These are phyloP conservation scores for Pisolithus tinctorius DNA, from an alignment of 768 basidiomycete genomes.

Conservation along the genomic window DNA sequence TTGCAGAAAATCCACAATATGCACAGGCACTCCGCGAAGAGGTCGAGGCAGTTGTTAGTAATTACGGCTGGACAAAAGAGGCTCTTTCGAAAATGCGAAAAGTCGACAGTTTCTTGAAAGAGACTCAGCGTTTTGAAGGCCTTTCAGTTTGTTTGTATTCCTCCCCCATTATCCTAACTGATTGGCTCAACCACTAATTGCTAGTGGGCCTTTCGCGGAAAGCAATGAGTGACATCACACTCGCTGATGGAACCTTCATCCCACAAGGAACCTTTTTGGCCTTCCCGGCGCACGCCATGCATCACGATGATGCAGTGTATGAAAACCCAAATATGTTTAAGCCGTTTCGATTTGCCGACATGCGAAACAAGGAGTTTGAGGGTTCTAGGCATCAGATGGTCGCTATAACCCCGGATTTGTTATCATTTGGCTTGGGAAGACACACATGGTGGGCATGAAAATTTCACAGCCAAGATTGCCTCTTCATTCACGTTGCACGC, in stretches of 20 bases:
- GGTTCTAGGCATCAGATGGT: conserved; percentile 29
- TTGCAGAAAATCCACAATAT: conserved; percentile 31
- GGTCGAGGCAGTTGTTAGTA: conserved; percentile 21
- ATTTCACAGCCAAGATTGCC: background rate
- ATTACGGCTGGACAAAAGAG: conserved; percentile 25
- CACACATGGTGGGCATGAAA: conserved; percentile 18
- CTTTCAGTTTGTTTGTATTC: conserved; percentile 15
- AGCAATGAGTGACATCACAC: conserved; percentile 26
- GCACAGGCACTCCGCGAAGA: conserved; percentile 32
- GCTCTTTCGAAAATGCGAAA: conserved; percentile 28
- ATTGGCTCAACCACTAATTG: background rate
- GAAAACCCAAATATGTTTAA: conserved; percentile 33
- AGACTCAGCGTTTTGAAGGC: conserved; percentile 28
- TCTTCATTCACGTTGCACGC: background rate
- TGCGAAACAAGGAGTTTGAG: conserved; percentile 29
- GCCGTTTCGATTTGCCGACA: conserved; percentile 41
- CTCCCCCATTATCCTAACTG: background rate
- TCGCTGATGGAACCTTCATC: conserved; percentile 33
- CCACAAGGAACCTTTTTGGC: conserved; percentile 27
- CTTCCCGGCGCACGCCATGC: conserved; percentile 15
- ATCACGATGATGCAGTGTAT: conserved; percentile 20
- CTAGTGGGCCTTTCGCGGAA: conserved; percentile 26
- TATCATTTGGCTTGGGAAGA: conserved; percentile 32
- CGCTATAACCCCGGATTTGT: conserved; percentile 25
- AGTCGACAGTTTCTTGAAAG: conserved; percentile 37